Evolutionary conservation across 129 eudicot genomes (phyloP).

Genomic region (Saussurea involucrata): DNA sequence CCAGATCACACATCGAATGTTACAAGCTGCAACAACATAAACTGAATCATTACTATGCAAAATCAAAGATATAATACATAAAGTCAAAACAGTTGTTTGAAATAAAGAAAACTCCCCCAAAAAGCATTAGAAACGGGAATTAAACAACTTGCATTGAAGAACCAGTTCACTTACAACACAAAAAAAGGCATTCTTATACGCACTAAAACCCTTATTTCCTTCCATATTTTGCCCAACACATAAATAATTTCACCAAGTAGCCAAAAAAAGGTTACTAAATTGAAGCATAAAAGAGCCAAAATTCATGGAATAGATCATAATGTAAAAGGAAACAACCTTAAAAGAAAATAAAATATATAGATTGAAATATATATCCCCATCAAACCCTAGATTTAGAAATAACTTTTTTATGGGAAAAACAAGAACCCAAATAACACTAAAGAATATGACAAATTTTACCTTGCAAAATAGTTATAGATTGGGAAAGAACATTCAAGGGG

Average conservation of each 20-base stretch:
- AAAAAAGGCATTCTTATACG: not conserved
- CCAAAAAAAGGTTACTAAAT: not conserved
- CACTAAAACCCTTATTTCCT: not conserved
- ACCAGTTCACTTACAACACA: not conserved
- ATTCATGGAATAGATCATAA: not conserved
- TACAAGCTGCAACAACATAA: slow-evolving; percentile 21
- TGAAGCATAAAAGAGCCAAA: not conserved
- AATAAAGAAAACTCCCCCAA: not conserved
- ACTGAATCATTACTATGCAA: not conserved
- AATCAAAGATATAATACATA: not conserved
- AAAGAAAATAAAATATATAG: not conserved
- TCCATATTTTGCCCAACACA: not conserved
- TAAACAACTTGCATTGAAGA: not conserved
- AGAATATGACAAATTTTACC: not conserved
- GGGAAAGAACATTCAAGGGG: not conserved
- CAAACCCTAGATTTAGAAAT: slow-evolving; percentile 27
- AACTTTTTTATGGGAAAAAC: not conserved
- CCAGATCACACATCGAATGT: slow-evolving; percentile 10
- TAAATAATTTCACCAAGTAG: not conserved
- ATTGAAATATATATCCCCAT: not conserved
- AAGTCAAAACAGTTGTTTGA: not conserved
- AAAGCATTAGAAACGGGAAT: not conserved
- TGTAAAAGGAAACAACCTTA: not conserved
- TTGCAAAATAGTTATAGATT: slow-evolving; percentile 3
- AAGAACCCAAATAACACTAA: not conserved